A percentile compares a stretch with the other conserved stretches of the same genome.
Evolutionary conservation across 2,329 filamentous ascomycete species (phyloP).

Genomic region (Corinectria fuckeliana): DNA sequence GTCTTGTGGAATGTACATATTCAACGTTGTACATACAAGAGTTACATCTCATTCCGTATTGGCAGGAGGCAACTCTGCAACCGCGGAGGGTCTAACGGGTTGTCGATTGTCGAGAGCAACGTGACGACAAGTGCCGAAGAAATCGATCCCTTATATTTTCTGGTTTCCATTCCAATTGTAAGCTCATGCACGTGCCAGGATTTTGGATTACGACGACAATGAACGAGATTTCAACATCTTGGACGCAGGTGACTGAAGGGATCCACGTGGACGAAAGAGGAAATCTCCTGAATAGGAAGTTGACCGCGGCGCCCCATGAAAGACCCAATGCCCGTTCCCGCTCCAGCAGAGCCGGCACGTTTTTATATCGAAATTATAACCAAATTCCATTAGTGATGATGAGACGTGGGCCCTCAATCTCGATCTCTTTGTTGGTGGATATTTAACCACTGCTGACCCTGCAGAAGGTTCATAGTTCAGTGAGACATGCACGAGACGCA

Average conservation of each 20-base stretch:
- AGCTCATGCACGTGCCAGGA: neutral
- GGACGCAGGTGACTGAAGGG: too few relatives aligned
- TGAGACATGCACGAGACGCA: neutral
- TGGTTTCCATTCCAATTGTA: neutral
- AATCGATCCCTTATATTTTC: neutral
- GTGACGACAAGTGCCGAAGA: neutral
- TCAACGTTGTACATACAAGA: too few relatives aligned
- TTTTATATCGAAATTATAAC: neutral
- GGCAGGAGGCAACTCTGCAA: too few relatives aligned
- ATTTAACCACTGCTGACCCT: neutral
- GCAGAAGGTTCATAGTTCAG: neutral
- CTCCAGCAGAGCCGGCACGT: neutral
- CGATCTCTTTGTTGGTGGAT: neutral
- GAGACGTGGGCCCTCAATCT: neutral
- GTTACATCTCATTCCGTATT: too few relatives aligned
- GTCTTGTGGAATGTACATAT: too few relatives aligned
- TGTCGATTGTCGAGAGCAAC: neutral
- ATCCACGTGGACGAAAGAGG: neutral
- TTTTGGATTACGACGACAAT: neutral
- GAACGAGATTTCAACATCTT: neutral
- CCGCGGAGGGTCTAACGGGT: too few relatives aligned
- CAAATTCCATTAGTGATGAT: neutral
- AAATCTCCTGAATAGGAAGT: constrained; percentile 1
- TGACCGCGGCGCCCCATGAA: neutral
- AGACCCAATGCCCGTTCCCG: neutral